Evolutionary conservation across 306 rosid genomes (phyloP), one percentile per base, ranked within the genome.

Genomic region (Vachellia pachyceras): DNA sequence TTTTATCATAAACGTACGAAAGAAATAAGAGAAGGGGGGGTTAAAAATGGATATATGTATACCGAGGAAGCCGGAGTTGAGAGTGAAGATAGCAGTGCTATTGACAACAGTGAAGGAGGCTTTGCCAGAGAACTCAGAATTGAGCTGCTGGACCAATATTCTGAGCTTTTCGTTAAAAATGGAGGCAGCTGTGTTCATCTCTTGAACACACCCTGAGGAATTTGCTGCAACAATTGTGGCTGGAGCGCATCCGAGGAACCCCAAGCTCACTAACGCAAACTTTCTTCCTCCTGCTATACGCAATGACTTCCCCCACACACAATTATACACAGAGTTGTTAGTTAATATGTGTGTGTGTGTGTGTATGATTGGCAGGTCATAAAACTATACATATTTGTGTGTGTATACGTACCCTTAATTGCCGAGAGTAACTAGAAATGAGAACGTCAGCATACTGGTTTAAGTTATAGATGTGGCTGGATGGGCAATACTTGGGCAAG

Each of bases 201-300:
- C 15, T 23, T 58, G 5, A 0, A 58, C 65, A 58, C 65, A 58
- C 36, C 33, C 64, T 54, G 63, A 52, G 10, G 10, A 7, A n/a
- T 52, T 52, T 5, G 11, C 12, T 3, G 63, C 63, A n/a, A 4
- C 29, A 52, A n/a, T 55, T 9, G 2, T 12, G 3, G 5, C 63
- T 5, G 63, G 63, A 7, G 33, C 33, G 20, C 63, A 89, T 0
- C 97, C 97, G 7, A 92, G 14, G 0, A 0, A 69, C 18, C 91
- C 91, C 40, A 81, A 0, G 64, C 92, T 91, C 58, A 66, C 37
- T 44, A 89, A 1, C 1, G 79, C 88, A 12, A 63, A 57, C 77
- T 88, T 92, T 74, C 91, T 88, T 57, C 91, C 97, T 67, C 97
- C 90, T 64, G 12, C 4, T 4, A 6, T 9, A 75, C 44, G 73